Evolutionary conservation across 805 yeast genomes (phyloP).

Genomic region (Maudiozyma pseudohumilis): DNA sequence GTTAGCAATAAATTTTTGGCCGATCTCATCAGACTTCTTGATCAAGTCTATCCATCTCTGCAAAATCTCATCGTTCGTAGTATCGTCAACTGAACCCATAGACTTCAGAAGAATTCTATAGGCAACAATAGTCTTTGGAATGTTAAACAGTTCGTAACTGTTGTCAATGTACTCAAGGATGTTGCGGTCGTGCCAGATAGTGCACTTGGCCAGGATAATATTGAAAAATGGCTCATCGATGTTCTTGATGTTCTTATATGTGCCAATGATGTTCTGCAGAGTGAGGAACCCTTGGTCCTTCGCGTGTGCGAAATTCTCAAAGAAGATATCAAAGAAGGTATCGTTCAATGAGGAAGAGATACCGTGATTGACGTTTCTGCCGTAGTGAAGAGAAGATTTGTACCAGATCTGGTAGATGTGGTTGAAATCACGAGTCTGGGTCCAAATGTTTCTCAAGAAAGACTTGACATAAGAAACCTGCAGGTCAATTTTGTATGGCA

Average conservation of each 20-base stretch:
- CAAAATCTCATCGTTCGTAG: constrained; percentile 44
- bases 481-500: constrained; percentile 62
- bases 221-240: constrained; percentile 78
- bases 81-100: constrained; percentile 49
- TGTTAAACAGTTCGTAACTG: constrained; percentile 47
- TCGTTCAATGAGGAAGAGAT: constrained; percentile 65
- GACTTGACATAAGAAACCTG: constrained; percentile 67
- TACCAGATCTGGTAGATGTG: constrained; percentile 54
- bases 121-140: constrained; percentile 57
- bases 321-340: constrained; percentile 58
- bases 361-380: constrained; percentile 50
- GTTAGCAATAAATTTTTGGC: constrained; percentile 57
- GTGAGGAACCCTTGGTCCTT: constrained; percentile 44
- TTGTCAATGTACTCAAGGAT: constrained; percentile 54
- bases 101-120: constrained; percentile 66
- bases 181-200: constrained; percentile 56
- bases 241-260: constrained; percentile 46
- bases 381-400: constrained; percentile 49
- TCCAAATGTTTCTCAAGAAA: constrained; percentile 52
- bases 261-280: constrained; percentile 46
- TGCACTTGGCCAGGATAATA: constrained; percentile 56
- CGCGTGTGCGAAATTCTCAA: constrained; percentile 42
- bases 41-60: constrained; percentile 46
- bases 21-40: constrained; percentile 39
- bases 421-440: constrained; percentile 46